A percentile compares a stretch with the other conserved stretches of the same genome.
Conservation (phyloP, 2,329 filamentous ascomycete species). For the Sporothrix dimorphospora region DNA sequence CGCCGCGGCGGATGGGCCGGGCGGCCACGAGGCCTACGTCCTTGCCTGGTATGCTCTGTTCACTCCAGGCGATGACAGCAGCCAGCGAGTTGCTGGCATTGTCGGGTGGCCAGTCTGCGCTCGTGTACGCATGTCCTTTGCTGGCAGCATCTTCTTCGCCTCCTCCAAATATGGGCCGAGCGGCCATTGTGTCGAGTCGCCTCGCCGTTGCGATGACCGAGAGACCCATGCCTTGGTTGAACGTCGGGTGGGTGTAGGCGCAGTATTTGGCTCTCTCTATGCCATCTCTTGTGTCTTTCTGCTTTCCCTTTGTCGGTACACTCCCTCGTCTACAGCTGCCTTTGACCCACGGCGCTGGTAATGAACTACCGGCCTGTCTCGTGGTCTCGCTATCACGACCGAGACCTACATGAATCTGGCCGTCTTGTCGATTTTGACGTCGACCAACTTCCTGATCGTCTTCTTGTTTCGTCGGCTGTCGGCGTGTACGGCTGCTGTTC, state of each 20-base stretch:
- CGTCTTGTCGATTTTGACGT: background rate
- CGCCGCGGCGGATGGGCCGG: conserved; percentile 36
- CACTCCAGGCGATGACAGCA: conserved; percentile 17
- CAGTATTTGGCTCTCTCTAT: background rate
- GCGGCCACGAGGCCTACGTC: conserved; percentile 41
- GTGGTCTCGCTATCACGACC: background rate
- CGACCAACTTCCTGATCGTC: background rate
- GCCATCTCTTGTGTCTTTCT: background rate
- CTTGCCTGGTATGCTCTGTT: conserved; percentile 39
- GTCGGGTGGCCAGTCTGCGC: background rate
- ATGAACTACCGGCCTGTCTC: background rate
- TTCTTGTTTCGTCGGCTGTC: background rate
- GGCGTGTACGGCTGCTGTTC: background rate
- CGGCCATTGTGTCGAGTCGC: background rate
- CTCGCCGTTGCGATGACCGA: conserved; percentile 23
- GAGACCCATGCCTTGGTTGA: conserved; percentile 12
- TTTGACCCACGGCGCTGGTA: conserved; percentile 2
- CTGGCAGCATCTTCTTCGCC: background rate
- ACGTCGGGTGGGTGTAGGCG: conserved; percentile 6
- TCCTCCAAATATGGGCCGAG: conserved; percentile 3
- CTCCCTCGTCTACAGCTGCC: background rate
- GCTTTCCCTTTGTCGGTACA: background rate
- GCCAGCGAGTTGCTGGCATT: background rate
- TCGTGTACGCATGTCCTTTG: background rate
- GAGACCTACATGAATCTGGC: background rate